Percentiles rank a stretch among this genome's conserved stretches.
Conservation (phyloP, 2,329 filamentous ascomycete species). For the Sporothrix mexicana region DNA sequence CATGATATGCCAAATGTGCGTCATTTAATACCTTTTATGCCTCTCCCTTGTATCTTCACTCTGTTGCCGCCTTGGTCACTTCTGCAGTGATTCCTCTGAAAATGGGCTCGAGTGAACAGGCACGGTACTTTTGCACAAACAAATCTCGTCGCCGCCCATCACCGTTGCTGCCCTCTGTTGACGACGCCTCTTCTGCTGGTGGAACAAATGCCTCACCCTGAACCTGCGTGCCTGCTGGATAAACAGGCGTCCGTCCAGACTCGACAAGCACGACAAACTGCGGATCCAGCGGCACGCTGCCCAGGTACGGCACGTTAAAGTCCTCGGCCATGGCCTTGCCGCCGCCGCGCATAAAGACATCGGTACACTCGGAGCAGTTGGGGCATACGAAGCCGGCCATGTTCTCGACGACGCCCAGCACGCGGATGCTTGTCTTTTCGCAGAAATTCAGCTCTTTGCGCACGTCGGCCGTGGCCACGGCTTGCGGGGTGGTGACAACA, state of each 20-base stretch:
- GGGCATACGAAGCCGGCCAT: slow-evolving; percentile 93
- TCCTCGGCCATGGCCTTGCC: slow-evolving; percentile 88
- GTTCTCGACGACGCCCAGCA: slow-evolving; percentile 93
- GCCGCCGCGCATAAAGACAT: slow-evolving; percentile 91
- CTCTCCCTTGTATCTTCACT: neutral
- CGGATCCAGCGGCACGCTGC: slow-evolving; percentile 88
- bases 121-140: slow-evolving; percentile 73
- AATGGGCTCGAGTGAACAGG: slow-evolving; percentile 72
- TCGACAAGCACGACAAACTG: slow-evolving; percentile 89
- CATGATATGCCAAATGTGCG: neutral
- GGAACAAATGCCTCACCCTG: slow-evolving; percentile 59
- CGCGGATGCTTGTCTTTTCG: slow-evolving; percentile 76
- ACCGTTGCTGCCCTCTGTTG: neutral
- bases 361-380: slow-evolving; percentile 82
- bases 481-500: slow-evolving; percentile 94
- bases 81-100: slow-evolving; percentile 69
- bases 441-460: slow-evolving; percentile 96
- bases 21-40: neutral
- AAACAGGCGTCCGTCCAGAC: slow-evolving; percentile 67
- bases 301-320: slow-evolving; percentile 82
- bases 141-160: slow-evolving; percentile 41
- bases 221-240: slow-evolving; percentile 70
- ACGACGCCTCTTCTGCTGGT: slow-evolving; percentile 37
- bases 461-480: slow-evolving; percentile 90
- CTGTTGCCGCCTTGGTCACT: slow-evolving; percentile 47